Conservation (phyloP, 495 filamentous ascomycete species). For the Wilcoxina mikolae region DNA sequence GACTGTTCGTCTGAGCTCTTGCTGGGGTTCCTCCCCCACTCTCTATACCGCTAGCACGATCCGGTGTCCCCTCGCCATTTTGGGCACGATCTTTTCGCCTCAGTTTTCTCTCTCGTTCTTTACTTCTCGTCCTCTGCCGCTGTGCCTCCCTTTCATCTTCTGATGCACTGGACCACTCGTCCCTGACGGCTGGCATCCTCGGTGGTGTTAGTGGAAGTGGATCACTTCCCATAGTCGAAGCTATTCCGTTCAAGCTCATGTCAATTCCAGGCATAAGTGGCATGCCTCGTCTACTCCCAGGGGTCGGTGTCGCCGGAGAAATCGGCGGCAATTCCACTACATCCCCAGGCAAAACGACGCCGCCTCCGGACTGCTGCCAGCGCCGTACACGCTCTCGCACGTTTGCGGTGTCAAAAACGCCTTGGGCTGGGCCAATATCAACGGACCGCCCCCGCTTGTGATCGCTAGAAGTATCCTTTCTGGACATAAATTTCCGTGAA, state of each 20-base stretch:
- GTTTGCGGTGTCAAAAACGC: conserved; percentile 42
- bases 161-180: conserved; percentile 26
- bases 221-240: conserved; percentile 1
- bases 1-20: neutral
- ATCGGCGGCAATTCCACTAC: conserved; percentile 24
- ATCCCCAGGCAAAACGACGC: conserved; percentile 23
- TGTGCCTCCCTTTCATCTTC: conserved; percentile 23
- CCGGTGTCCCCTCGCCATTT: conserved; percentile 6
- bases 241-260: conserved; percentile 1
- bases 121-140: conserved; percentile 19
- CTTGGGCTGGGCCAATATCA: conserved; percentile 40
- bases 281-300: conserved; percentile 16
- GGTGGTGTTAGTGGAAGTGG: conserved; percentile 24
- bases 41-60: conserved; percentile 7
- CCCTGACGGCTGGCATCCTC: conserved; percentile 18
- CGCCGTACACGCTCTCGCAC: conserved; percentile 25
- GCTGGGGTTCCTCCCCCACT: neutral
- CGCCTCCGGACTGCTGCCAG: conserved; percentile 28
- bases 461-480: conserved; percentile 14
- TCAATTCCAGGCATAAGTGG: conserved; percentile 2
- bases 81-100: conserved; percentile 16
- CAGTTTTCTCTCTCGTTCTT: conserved; percentile 26
- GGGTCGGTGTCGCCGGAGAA: conserved; percentile 22
- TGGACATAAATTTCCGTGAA: conserved; percentile 14
- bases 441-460: conserved; percentile 25